Percentiles rank a stretch among this genome's conserved stretches.
Evolutionary conservation across 208 protist genomes (phyloP).

Genomic region (Vickermania ingenoplastis): DNA sequence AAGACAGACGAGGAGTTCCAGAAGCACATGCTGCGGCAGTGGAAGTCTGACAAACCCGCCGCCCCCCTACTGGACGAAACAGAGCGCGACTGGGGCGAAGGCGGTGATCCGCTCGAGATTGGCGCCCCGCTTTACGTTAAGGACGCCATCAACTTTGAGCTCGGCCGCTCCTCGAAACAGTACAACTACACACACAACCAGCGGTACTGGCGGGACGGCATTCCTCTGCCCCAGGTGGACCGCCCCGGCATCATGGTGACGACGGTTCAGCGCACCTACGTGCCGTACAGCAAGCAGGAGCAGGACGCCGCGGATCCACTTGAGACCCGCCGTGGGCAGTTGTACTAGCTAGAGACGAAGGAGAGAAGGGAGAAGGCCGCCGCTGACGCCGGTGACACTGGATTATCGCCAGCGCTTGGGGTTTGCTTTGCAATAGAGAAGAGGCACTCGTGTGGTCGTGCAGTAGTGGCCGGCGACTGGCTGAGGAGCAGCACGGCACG

Average conservation of each 20-base stretch:
- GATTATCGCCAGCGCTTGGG: too few relatives aligned
- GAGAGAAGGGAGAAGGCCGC: neutral
- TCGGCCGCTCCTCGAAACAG: constrained; percentile 41
- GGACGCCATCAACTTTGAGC: constrained; percentile 41
- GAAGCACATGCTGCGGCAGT: constrained; percentile 49
- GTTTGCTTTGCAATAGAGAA: neutral
- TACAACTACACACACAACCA: constrained; percentile 81
- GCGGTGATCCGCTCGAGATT: constrained; percentile 56
- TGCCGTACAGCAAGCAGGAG: constrained; percentile 15
- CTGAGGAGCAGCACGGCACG: too few relatives aligned
- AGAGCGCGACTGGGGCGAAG: constrained; percentile 50
- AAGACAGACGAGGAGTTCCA: constrained; percentile 66
- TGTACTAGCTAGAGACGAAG: constrained; percentile 2
- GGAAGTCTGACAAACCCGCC: constrained; percentile 43
- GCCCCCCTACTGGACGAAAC: constrained; percentile 58
- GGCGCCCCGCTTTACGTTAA: constrained; percentile 41
- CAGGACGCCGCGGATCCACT: constrained; percentile 42
- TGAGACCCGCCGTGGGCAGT: constrained; percentile 38
- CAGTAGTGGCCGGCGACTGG: too few relatives aligned
- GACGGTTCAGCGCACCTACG: constrained; percentile 32
- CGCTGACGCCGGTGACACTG: too few relatives aligned
- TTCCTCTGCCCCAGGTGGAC: constrained; percentile 62
- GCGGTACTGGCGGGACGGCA: constrained; percentile 49
- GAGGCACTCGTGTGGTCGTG: too few relatives aligned
- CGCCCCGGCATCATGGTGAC: constrained; percentile 46